Percentiles rank a stretch among this genome's conserved stretches.
Conservation (phyloP, 495 filamentous ascomycete species). For the Aspergillus sclerotioniger region DNA sequence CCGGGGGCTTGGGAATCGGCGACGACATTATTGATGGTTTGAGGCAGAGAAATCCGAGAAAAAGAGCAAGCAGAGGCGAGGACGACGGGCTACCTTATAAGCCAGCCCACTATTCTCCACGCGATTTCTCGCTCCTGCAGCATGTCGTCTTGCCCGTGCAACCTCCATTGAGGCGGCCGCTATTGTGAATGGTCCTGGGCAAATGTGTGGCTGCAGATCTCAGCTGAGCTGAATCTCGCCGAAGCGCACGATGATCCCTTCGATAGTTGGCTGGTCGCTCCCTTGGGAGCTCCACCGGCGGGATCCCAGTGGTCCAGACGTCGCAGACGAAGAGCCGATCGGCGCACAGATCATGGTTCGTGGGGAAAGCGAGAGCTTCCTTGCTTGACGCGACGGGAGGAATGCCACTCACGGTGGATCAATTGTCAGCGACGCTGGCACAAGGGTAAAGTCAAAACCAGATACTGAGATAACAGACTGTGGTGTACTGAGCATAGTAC, state of each 20-base stretch:
- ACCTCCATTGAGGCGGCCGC: constrained; percentile 6
- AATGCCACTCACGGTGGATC: constrained; percentile 12
- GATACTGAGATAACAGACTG: background rate
- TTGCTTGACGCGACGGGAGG: constrained; percentile 11
- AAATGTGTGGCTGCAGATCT: constrained; percentile 20
- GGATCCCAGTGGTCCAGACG: constrained; percentile 9
- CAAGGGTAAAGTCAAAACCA: background rate
- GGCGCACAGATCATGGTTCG: constrained; percentile 30
- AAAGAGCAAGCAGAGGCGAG: background rate
- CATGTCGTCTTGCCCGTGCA: constrained; percentile 9
- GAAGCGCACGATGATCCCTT: constrained; percentile 7
- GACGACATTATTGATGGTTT: constrained; percentile 32
- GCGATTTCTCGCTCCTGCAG: background rate
- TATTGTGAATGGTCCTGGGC: constrained; percentile 14
- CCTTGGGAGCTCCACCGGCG: constrained; percentile 10
- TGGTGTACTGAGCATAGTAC: background rate
- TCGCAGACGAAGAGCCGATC: constrained; percentile 14
- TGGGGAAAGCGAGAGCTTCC: constrained; percentile 16
- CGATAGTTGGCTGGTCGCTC: constrained; percentile 11
- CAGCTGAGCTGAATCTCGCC: constrained; percentile 14
- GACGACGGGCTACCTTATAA: constrained; percentile 12
- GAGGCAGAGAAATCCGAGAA: background rate
- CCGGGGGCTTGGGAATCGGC: constrained; percentile 63
- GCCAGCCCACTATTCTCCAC: background rate
- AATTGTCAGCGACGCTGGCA: constrained; percentile 9